phyloP scores from a whole-genome alignment of 139 green algal genomes.

The Zygnema cylindricum region DNA sequence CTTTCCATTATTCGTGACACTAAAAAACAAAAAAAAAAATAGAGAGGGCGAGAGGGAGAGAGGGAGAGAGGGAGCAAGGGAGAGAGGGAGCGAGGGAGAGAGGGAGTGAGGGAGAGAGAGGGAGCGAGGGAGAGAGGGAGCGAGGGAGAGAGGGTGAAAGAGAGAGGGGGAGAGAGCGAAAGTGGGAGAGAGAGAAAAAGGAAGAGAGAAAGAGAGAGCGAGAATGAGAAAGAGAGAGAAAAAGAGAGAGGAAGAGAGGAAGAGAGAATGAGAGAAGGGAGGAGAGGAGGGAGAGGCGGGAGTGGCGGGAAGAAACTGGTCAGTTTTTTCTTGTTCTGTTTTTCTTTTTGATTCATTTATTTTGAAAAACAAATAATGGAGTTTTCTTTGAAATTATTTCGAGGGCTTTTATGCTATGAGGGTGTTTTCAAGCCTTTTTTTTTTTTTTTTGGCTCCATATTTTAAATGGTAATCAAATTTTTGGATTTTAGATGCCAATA shows the following conservation, averaged over 20 bases:
- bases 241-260: conserved; percentile 8
- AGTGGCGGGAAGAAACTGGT: no score
- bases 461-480: no score
- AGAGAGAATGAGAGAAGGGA: conserved; percentile 13
- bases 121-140: conserved; percentile 25
- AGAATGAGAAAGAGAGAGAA: conserved; percentile 25
- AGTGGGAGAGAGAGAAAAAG: conserved; percentile 11
- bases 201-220: not conserved
- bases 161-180: conserved; percentile 12
- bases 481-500: no score
- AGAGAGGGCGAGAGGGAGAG: conserved; percentile 2
- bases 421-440: no score
- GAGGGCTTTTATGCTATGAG: no score
- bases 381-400: no score
- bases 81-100: conserved; percentile 11
- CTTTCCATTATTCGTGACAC: conserved; percentile 23
- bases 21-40: not conserved
- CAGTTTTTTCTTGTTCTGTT: no score
- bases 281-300: not conserved
- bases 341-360: no score
- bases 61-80: not conserved
- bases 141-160: not conserved
- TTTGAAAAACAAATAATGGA: no score
- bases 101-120: not conserved
- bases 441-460: no score